These are phyloP conservation scores for Orbilia brochopaga DNA, from an alignment of 2,329 filamentous ascomycete species.

Conservation along the genomic window DNA sequence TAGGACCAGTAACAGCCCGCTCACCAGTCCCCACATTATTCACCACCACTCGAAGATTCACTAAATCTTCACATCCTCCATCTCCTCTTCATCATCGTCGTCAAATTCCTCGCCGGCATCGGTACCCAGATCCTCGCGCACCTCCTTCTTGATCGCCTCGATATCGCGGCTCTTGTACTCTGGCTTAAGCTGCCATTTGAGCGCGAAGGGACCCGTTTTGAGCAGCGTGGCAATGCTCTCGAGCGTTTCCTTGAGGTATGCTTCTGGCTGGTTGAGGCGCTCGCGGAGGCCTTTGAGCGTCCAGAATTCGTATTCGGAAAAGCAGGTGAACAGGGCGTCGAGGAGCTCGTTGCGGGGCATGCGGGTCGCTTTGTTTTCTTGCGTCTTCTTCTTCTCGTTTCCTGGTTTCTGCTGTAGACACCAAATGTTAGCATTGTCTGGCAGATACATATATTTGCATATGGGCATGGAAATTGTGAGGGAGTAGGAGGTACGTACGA, in stretches of 20 bases:
- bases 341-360: conserved; percentile 87
- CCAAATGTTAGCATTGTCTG: conserved; percentile 6
- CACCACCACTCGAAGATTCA: not conserved
- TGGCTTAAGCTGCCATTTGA: conserved; percentile 79
- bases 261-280: conserved; percentile 82
- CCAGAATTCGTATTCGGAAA: conserved; percentile 89
- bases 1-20: not conserved
- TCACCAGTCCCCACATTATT: no score
- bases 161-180: conserved; percentile 68
- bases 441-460: not conserved
- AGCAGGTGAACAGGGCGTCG: conserved; percentile 81
- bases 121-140: conserved; percentile 63
- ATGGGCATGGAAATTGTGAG: not conserved
- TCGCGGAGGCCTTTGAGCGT: conserved; percentile 84
- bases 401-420: conserved; percentile 62
- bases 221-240: conserved; percentile 82
- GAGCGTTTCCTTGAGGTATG: conserved; percentile 85
- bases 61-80: conserved; percentile 58
- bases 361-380: conserved; percentile 84
- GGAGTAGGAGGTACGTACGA: conserved; percentile 13
- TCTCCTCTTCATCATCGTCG: conserved; percentile 61
- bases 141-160: conserved; percentile 57
- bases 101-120: conserved; percentile 60
- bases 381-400: conserved; percentile 66
- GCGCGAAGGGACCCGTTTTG: conserved; percentile 81